These are phyloP conservation scores for Dryadomyces quercus-mongolicae DNA, from an alignment of 2,329 filamentous ascomycete species.

Conservation along the genomic window DNA sequence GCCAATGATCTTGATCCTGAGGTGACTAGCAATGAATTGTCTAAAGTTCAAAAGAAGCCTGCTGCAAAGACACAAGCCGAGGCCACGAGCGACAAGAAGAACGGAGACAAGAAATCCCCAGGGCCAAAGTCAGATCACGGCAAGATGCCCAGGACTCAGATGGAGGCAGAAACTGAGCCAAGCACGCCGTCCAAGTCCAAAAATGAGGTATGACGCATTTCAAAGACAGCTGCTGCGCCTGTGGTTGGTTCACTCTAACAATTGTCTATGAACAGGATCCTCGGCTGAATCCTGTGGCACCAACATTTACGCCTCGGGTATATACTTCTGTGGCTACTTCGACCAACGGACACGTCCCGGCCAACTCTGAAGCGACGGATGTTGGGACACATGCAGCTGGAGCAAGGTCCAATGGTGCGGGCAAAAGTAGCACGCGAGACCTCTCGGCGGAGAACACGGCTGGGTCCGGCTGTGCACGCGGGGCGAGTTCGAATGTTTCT, in stretches of 20 bases:
- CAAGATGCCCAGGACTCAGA: constrained; percentile 4
- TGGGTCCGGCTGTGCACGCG: background rate
- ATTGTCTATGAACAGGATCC: constrained; percentile 26
- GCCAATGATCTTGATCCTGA: constrained; percentile 26
- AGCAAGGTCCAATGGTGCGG: background rate
- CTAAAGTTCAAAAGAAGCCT: constrained; percentile 18
- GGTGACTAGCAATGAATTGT: constrained; percentile 21
- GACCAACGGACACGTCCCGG: background rate
- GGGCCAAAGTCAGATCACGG: background rate
- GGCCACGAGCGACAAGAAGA: background rate
- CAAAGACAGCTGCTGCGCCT: constrained; percentile 21
- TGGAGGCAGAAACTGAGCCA: constrained; percentile 9
- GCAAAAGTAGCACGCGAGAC: background rate
- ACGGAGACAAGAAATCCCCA: background rate
- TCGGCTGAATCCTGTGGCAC: constrained; percentile 42
- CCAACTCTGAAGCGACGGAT: background rate
- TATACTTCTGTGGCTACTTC: constrained; percentile 3
- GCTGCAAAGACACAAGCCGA: background rate
- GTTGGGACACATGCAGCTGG: background rate
- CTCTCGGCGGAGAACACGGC: background rate
- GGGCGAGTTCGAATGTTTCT: background rate
- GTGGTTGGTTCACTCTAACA: constrained; percentile 7
- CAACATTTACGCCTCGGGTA: constrained; percentile 39
- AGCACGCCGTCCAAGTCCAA: constrained; percentile 24
- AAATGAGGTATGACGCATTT: constrained; percentile 40